Percentiles rank a stretch among this genome's conserved stretches.
Evolutionary conservation across 1,284 basidiomycete species (phyloP).

Genomic region (Macrocybe sp.): DNA sequence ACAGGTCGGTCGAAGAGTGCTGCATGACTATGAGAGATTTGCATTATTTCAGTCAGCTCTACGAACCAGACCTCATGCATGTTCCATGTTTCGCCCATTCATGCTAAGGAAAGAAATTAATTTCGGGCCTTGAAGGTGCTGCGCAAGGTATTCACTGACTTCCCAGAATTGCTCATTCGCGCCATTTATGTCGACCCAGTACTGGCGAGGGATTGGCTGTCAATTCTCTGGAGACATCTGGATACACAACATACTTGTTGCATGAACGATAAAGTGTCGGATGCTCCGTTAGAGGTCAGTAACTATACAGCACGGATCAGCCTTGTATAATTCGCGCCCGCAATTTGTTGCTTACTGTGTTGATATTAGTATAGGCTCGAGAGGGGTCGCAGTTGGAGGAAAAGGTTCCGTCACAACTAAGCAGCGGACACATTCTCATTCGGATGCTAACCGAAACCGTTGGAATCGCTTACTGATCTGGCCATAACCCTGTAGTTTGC

Average conservation of each 20-base stretch:
- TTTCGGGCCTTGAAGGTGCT: too few relatives aligned
- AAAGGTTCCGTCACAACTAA: slow-evolving; percentile 68
- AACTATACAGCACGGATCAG: slow-evolving; percentile 33
- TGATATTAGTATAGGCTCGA: slow-evolving; percentile 55
- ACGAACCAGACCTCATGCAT: slow-evolving; percentile 49
- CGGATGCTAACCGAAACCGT: neutral
- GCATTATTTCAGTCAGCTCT: neutral
- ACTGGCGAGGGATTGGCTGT: slow-evolving; percentile 25
- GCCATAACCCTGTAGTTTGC: slow-evolving; percentile 53
- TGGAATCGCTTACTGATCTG: slow-evolving; percentile 47
- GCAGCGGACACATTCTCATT: slow-evolving; percentile 4
- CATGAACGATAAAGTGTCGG: slow-evolving; percentile 66
- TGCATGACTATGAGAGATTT: slow-evolving; percentile 19
- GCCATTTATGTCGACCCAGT: slow-evolving; percentile 63
- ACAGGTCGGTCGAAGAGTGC: slow-evolving; percentile 58
- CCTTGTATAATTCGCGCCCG: neutral
- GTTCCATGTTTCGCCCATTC: slow-evolving; percentile 76
- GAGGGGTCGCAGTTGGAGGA: slow-evolving; percentile 59
- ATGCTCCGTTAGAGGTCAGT: slow-evolving; percentile 52
- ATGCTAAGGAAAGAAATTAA: slow-evolving; percentile 35
- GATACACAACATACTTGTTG: slow-evolving; percentile 31
- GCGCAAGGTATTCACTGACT: slow-evolving; percentile 30
- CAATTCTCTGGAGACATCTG: neutral
- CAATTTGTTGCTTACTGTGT: slow-evolving; percentile 30
- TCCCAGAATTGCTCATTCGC: slow-evolving; percentile 66